A percentile compares a stretch with the other conserved stretches of the same genome.
Evolutionary conservation across 2,329 filamentous ascomycete species (phyloP).

Genomic region (Fonsecaea multimorphosa): DNA sequence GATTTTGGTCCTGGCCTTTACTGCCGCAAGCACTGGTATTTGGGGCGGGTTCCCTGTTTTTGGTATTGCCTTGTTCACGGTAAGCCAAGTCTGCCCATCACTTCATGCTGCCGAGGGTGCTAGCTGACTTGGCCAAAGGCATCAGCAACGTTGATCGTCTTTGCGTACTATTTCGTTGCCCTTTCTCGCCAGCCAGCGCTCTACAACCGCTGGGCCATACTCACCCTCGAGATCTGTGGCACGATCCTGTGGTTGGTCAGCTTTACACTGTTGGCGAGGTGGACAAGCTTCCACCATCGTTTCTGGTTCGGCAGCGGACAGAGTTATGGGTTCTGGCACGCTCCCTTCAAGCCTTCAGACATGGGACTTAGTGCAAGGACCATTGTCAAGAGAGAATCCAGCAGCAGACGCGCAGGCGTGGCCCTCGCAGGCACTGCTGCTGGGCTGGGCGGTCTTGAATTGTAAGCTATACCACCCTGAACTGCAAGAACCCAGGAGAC

Average conservation of each 20-base stretch:
- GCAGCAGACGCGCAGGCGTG: conserved; percentile 28
- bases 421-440: conserved; percentile 36
- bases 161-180: conserved; percentile 36
- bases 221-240: conserved; percentile 34
- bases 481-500: neutral
- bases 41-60: conserved; percentile 34
- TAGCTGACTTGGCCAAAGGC: conserved; percentile 21
- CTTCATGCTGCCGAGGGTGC: neutral
- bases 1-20: conserved; percentile 32
- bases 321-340: conserved; percentile 30
- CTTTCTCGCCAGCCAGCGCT: conserved; percentile 32
- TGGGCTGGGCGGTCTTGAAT: conserved; percentile 33
- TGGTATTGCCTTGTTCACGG: conserved; percentile 35
- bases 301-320: conserved; percentile 23
- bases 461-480: conserved; percentile 27
- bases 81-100: conserved; percentile 29
- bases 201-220: conserved; percentile 37
- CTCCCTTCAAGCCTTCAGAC: conserved; percentile 26
- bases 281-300: conserved; percentile 28
- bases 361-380: conserved; percentile 18
- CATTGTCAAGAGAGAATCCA: conserved; percentile 20
- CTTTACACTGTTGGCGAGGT: conserved; percentile 30
- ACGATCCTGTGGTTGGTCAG: conserved; percentile 36
- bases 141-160: conserved; percentile 33
- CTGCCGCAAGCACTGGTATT: conserved; percentile 30